Evolutionary conservation across 805 yeast genomes (phyloP), one percentile per base, ranked within the genome.

Genomic region (Priceomyces castillae): DNA sequence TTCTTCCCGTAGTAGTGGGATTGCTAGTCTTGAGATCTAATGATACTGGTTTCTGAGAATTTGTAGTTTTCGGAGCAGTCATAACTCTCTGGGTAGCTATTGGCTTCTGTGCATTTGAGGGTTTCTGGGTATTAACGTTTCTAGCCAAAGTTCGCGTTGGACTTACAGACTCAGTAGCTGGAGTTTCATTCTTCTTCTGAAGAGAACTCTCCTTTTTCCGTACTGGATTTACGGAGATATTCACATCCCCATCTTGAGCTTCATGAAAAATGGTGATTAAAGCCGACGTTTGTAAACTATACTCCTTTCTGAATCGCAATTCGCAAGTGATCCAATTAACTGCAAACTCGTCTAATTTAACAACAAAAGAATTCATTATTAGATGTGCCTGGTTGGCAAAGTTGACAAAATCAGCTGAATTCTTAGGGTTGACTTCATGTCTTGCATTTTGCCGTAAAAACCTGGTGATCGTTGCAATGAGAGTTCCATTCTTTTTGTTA

Each of bases 401-500:
- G 43, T 71, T 74, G 18, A 61, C 59, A 19, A 74, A 61, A 40
- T 73, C 79, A 14, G 57, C 41, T 1, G 73, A 50, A 37, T 54
- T 65, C 33, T 71, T 73, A 2, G 68, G 50, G 33, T 63, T 62
- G 7, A 65, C 62, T 15, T 61, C 65, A 43, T 57, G 62, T 15
- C 49, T 44, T 4, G 76, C 57, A 37, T 69, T 69, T 48, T 67
- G 67, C 40, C 80, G 57, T 2, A 78, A 59, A 36, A 76, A 66
- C 42, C 74, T 66, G 0, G 78, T 65, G 18, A 78, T 64, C 7
- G 69, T 66, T 2, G 82, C 77, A 40, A 77, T 61, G 19, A 79
- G 53, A 9, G 74, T 62, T 20, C 75, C 77, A 50, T 76, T 78
- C 46, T 74, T 77, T 46, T 67, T 77, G 12, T 74, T 58, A n/a